Base-by-base conservation (phyloP, 345 rosid genomes). In the Populus nigra region DNA sequence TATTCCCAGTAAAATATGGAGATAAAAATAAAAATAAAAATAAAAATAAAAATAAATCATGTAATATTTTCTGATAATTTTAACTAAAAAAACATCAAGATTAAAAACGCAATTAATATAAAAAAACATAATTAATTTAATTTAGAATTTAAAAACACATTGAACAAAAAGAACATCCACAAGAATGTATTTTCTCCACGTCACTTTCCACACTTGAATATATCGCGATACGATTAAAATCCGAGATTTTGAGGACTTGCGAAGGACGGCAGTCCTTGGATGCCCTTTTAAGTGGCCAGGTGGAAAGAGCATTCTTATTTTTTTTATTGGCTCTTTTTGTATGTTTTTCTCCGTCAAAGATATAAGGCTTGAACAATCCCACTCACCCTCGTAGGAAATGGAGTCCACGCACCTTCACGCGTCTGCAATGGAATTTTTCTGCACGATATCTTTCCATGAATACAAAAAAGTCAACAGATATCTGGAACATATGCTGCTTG, bases 251-350 rank as follows among this genome's bases (percentile, higher is more conserved):
- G 5, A 57, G 18, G 27, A 2, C 27, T n/a, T 2, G 39, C 12
- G 61, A 8, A 68, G 25, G 73, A 73, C 68, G 77, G 70, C 73
- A 68, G 76, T 61, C 82, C 69, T 79, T 73, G 82, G 82, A 79
- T 79, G 2, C 82, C 74, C 74, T 68, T 79, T 59, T 50, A 22
- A 69, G 82, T 79, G 82, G 82, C 82, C 74, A 73, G 68, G 77
- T 72, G 81, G 77, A 73, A 73, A 73, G 74, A 43, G 50, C 70
- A 23, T 38, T 79, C 68, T 73, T 20, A 50, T 65, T 77, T 45
- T 71, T 77, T 61, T 55, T 20, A 33, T 22, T 35, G 16, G 36
- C 2, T 11, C 27, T 69, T 38, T 59, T 11, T n/a, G 8, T 68
- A 2, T 38, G 23, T 53, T n/a, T 57, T 41, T 29, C 18, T 31